A percentile compares a stretch with the other conserved stretches of the same genome.
phyloP scores from a whole-genome alignment of 345 rosid genomes.

The Gossypium stocksii region DNA sequence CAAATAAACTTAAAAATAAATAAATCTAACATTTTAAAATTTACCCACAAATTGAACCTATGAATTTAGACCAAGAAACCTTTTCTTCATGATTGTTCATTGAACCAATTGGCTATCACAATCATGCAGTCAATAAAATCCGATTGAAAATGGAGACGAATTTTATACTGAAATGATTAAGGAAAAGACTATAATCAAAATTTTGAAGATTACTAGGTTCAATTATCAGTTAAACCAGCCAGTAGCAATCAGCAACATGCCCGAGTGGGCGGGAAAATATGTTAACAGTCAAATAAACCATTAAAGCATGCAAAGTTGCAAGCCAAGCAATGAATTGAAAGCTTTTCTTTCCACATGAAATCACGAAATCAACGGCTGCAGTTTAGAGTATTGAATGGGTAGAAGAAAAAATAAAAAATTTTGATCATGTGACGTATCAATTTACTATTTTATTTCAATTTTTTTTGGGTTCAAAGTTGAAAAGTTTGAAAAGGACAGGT shows the following conservation, averaged over 20 bases:
- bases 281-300: background rate
- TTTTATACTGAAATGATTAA: background rate
- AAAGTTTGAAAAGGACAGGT: constrained; percentile 24
- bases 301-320: background rate
- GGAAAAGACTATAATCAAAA: background rate
- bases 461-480: constrained; percentile 11
- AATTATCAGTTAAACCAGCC: constrained; percentile 7
- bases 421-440: background rate
- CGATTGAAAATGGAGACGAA: background rate
- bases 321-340: background rate
- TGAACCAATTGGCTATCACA: background rate
- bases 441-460: background rate
- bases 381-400: too few species aligned
- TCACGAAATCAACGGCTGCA: too few species aligned
- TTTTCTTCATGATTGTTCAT: too few species aligned
- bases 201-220: background rate
- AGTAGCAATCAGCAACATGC: too few species aligned
- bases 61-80: too few species aligned
- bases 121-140: background rate
- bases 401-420: background rate
- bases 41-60: too few species aligned
- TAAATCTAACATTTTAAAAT: too few species aligned
- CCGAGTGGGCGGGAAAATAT: too few species aligned
- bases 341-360: background rate
- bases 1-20: too few species aligned